Base-by-base conservation (phyloP, 768 basidiomycete genomes). In the Trametes coccinea region DNA sequence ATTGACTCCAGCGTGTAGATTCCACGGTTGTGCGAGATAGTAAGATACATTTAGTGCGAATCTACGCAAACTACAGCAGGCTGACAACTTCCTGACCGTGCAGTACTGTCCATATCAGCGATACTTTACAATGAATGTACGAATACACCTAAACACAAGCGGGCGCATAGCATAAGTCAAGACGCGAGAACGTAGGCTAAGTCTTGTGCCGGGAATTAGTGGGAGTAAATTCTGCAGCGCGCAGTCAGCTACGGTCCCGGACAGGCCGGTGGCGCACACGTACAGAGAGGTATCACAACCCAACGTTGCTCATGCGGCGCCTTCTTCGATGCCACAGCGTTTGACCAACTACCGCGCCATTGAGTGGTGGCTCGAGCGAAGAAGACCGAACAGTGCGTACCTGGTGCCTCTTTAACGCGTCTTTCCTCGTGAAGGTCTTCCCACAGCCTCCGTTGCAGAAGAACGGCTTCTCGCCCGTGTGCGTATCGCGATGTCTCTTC, bases 361-460 rank as follows among this genome's bases (percentile, higher is more conserved):
- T 66, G 53, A 65, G 64, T 56, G 4, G 16, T 40, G 29, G 11
- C 88, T 69, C 31, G 31, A 56, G 37, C 29, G 40, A 50, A 40
- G 50, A 6, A 39, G 34, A 52, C 31, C 7, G 30, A 51, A 10
- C 16, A 50, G 45, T 34, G 53, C 84, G 62, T 67, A 84, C 91
- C 84, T 93, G 91, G 72, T 93, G 91, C 62, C 91, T 83, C 76
- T 92, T 93, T 69, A 93, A 75, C 14, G 91, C 91, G 70, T 93
- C 91, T 75, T 92, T 92, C 65, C 91, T 82, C 51, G 90, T 93
- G 70, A 92, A 93, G 2, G 90, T 92, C 79, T 92, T 92, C 50
- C 89, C 90, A 61, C 91, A 93, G 46, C 88, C 88, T 11, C 89
- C 90, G 67, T 92, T 92, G 74, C 91, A 93, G 16, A 85, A 73